Base-by-base conservation (phyloP, 176 grass and related monocot species). In the Pontederia paniculata region DNA sequence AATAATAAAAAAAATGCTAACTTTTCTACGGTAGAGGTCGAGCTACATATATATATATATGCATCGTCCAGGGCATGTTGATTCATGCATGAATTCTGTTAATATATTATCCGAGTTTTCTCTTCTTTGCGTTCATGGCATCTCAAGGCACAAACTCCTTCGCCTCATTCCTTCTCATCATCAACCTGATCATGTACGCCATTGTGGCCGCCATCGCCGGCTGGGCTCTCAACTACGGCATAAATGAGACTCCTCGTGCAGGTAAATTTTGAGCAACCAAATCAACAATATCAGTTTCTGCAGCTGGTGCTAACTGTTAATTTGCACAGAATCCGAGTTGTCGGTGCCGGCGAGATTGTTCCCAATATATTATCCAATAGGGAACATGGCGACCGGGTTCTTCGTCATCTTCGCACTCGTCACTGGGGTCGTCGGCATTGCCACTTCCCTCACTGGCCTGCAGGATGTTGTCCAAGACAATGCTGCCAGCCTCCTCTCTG, bases 301-400 rank as follows among this genome's bases (percentile, higher is more conserved):
- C 28, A 37, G 28, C 28, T 37, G 28, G 28, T 37, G 28, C 28
- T 37, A 6, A 37, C 7, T 37, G 28, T 37, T 37, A 5, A 37
- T 2, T 37, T 37, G 28, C 28, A 75, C 76, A 97, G 93, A 80
- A 50, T 19, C 50, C 53, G 63, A 68, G 44, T 48, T 51, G 57
- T 41, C 71, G 66, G 51, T 75, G 37, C 77, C 86, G 23, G 86
- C 77, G 67, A 70, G 54, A 0, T 66, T 97, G 73, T 97, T 97
- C 70, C 93, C 93, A 44, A 88, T 97, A 81, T 91, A 97, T 71
- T 97, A 88, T 74, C 93, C 93, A 13, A 88, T 97, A 9, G 93
- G 93, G 52, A 97, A 97, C 74, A 28, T 90, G 5, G 86, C 86
- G 17, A 97, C 93, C 37, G 93, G 93, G 18, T 97, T 97, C 74